Evolutionary conservation across 306 rosid species (phyloP).

Genomic region (Lupinus albus): DNA sequence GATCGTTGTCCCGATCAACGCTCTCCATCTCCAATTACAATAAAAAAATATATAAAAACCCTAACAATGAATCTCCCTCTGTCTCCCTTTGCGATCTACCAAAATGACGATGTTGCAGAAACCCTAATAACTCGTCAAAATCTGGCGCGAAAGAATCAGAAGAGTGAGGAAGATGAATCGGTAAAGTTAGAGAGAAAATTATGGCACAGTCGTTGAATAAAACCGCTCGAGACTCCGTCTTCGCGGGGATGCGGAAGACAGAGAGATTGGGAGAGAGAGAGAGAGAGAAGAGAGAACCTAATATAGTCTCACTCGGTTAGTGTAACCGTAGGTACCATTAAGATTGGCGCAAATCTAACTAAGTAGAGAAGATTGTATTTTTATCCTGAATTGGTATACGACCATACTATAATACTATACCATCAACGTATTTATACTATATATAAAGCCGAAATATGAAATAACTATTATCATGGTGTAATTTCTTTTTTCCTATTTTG

Average conservation of each 20-base stretch:
- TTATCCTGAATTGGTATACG: no score
- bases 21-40: constrained; percentile 63
- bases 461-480: no score
- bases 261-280: not conserved
- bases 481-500: no score
- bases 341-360: no score
- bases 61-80: constrained; percentile 35
- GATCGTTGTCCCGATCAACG: constrained; percentile 69
- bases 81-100: not conserved
- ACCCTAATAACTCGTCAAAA: constrained; percentile 50
- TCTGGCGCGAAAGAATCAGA: constrained; percentile 6
- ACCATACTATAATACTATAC: no score
- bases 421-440: no score
- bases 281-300: not conserved
- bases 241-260: constrained; percentile 2
- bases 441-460: no score
- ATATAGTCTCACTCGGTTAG: not conserved
- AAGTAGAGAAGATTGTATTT: no score
- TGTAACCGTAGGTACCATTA: no score
- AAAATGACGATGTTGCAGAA: constrained; percentile 44
- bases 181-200: constrained; percentile 30
- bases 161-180: constrained; percentile 20
- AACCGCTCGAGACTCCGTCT: constrained; percentile 27
- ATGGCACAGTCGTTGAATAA: no score
- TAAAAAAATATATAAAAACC: constrained; percentile 46